Conservation (phyloP, 2,329 filamentous ascomycete species). For the Aschersonia sp. region DNA sequence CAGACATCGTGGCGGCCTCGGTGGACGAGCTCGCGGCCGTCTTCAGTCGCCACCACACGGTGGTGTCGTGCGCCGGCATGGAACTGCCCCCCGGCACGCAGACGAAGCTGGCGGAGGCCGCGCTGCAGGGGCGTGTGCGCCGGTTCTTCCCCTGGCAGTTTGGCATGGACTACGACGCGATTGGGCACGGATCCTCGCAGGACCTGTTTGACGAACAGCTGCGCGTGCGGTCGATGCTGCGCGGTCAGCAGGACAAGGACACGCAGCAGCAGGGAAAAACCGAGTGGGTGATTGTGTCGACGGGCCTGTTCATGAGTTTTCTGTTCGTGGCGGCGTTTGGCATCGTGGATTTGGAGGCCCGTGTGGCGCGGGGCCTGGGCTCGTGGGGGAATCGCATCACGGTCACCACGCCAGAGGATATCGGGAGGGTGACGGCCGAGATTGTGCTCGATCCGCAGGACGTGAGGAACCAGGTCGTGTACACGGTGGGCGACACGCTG, state of each 20-base stretch:
- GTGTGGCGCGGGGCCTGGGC: conserved; percentile 38
- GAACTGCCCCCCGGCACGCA: conserved; percentile 38
- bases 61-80: conserved; percentile 50
- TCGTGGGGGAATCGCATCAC: conserved; percentile 48
- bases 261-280: conserved; percentile 31
- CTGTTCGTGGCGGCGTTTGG: conserved; percentile 50
- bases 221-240: conserved; percentile 27
- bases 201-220: conserved; percentile 56
- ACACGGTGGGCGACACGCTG: conserved; percentile 46
- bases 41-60: conserved; percentile 31
- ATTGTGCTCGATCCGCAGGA: conserved; percentile 28
- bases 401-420: conserved; percentile 47
- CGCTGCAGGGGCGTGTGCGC: conserved; percentile 30
- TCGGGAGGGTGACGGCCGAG: conserved; percentile 44
- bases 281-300: conserved; percentile 51
- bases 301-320: conserved; percentile 57
- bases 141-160: conserved; percentile 61
- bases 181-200: conserved; percentile 43
- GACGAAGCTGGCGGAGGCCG: conserved; percentile 40
- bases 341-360: conserved; percentile 33
- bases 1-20: conserved; percentile 26
- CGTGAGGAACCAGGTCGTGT: conserved; percentile 30
- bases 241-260: conserved; percentile 11
- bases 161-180: conserved; percentile 54
- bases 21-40: conserved; percentile 21